Percentiles rank a stretch among this genome's conserved stretches.
Evolutionary conservation across 2,329 filamentous ascomycete genomes (phyloP).

Genomic region (Nigrospora osmanthi): DNA sequence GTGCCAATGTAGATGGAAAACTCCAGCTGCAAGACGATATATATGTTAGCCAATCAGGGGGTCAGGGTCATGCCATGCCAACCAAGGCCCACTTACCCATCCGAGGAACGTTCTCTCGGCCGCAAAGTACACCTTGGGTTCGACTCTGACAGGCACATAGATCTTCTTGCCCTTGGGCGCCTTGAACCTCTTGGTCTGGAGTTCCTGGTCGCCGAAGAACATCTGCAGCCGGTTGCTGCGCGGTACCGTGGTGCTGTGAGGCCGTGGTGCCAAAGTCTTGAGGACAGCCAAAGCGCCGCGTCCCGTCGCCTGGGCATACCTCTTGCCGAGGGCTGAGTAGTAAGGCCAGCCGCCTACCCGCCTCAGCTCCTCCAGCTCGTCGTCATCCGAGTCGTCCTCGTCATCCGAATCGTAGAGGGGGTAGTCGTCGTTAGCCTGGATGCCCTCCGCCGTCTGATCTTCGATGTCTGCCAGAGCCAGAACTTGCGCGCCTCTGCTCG

Average conservation of each 20-base stretch:
- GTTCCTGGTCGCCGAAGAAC: slow-evolving; percentile 47
- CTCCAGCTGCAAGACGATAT: slow-evolving; percentile 64
- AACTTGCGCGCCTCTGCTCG: slow-evolving; percentile 9
- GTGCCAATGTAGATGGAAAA: slow-evolving; percentile 91
- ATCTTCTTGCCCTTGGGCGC: slow-evolving; percentile 84
- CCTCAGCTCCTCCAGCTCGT: slow-evolving; percentile 70
- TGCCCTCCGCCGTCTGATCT: slow-evolving; percentile 64
- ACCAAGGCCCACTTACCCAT: slow-evolving; percentile 55
- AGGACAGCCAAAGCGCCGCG: slow-evolving; percentile 34
- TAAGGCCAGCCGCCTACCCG: slow-evolving; percentile 72
- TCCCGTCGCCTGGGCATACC: slow-evolving; percentile 33
- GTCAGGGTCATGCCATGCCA: neutral
- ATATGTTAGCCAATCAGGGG: no score
- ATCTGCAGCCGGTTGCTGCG: slow-evolving; percentile 44
- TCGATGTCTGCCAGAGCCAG: slow-evolving; percentile 56
- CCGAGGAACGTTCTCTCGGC: slow-evolving; percentile 92
- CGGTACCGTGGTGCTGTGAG: slow-evolving; percentile 48
- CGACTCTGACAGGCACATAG: slow-evolving; percentile 89
- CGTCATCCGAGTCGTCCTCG: slow-evolving; percentile 62
- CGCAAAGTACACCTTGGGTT: slow-evolving; percentile 96
- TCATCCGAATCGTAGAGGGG: slow-evolving; percentile 88
- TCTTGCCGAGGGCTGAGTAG: slow-evolving; percentile 49
- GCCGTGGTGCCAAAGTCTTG: slow-evolving; percentile 45
- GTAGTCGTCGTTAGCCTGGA: slow-evolving; percentile 60
- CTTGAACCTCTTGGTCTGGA: slow-evolving; percentile 54